Conservation (phyloP, 2,329 filamentous ascomycete species). For the Ophiostoma angusticollis region DNA sequence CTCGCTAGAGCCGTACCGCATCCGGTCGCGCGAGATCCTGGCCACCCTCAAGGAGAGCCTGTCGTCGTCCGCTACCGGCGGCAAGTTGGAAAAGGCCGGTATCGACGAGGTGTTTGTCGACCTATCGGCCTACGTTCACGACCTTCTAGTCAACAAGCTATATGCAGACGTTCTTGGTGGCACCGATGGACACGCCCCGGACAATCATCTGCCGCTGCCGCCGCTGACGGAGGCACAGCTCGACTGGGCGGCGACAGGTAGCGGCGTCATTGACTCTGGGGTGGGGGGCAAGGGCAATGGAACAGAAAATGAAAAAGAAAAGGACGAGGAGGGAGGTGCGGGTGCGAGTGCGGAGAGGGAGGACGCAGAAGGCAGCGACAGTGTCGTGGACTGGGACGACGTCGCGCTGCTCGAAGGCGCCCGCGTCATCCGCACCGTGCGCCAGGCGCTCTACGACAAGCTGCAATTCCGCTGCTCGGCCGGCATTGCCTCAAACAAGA, state of each 20-base stretch:
- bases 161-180: slow-evolving; percentile 56
- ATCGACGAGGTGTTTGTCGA: slow-evolving; percentile 96
- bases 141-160: slow-evolving; percentile 51
- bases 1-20: slow-evolving; percentile 80
- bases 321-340: not conserved
- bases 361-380: slow-evolving; percentile 33
- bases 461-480: slow-evolving; percentile 86
- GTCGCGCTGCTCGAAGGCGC: slow-evolving; percentile 75
- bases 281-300: not conserved
- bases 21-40: slow-evolving; percentile 73
- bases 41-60: slow-evolving; percentile 62
- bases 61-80: slow-evolving; percentile 30
- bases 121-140: slow-evolving; percentile 71
- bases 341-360: no score
- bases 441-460: slow-evolving; percentile 52
- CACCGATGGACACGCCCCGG: slow-evolving; percentile 54
- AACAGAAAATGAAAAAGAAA: not conserved
- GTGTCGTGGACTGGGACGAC: slow-evolving; percentile 92
- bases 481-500: slow-evolving; percentile 79
- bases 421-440: slow-evolving; percentile 71
- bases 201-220: slow-evolving; percentile 64
- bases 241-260: slow-evolving; percentile 13
- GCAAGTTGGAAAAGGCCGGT: slow-evolving; percentile 78
- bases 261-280: slow-evolving; percentile 8
- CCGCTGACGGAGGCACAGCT: slow-evolving; percentile 15